Base-by-base conservation (phyloP, 805 yeast species). In the Yamadazyma nakazawae region DNA sequence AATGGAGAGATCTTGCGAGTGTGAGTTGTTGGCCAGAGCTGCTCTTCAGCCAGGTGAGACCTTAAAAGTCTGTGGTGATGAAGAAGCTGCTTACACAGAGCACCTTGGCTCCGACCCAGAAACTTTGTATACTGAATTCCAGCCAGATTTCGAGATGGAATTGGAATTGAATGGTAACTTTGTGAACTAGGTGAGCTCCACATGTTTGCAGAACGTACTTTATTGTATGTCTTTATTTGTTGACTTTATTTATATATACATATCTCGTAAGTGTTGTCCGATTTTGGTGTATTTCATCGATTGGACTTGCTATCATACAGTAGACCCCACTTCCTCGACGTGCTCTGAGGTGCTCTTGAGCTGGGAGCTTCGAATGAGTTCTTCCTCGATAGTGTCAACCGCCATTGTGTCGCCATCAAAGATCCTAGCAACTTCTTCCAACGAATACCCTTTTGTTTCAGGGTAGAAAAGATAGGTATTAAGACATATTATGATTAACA, bases 91-190 rank as follows among this genome's bases (percentile, higher is more conserved):
- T 48, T 87, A 81, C 64, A 72, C 81, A 40, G 94, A 87, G 55
- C 83, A 73, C 14, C 76, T 79, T 10, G 34, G 45, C 14, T 32
- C 45, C 17, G 90, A 85, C 60, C 81, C 85, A 5, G 91, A 82
- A 55, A 70, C 84, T 3, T 64, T 86, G 49, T 87, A 81, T 65
- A 71, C 81, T 38, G 94, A 86, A 55, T 84, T 85, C 64, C 90
- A 85, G 64, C 81, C 85, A 2, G 91, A 85, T 48, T 73, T 69
- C 37, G 84, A 81, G 53, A 73, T 53, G 55, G 70, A 66, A 52
- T 10, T 42, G 10, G 49, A 42, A 21, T 43, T 30, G n/a, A 47
- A 47, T 39, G 16, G 12, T 21, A 36, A 36, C 36, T 47, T 43
- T 16, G 24, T 47, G 35, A 37, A 43, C 4, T 47, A 39, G 24